Conservation (phyloP, 345 rosid genomes). For the Eucalyptus pauciflora region DNA sequence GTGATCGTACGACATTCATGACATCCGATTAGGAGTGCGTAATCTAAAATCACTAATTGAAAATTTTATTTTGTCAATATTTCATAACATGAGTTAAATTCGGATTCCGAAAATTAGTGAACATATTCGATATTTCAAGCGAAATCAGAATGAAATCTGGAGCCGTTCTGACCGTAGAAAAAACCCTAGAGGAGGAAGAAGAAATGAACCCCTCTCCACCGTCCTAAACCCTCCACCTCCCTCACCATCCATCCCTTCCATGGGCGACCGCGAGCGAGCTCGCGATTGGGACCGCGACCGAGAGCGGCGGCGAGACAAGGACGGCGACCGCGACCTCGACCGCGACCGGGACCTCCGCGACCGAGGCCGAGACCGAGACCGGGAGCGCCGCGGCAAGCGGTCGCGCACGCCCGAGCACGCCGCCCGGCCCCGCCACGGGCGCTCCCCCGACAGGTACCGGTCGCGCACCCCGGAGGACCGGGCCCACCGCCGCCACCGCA, state of each 20-base stretch:
- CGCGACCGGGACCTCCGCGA: slow-evolving; percentile 36
- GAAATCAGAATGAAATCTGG: too few relatives aligned
- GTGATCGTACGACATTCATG: too few relatives aligned
- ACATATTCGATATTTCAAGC: too few relatives aligned
- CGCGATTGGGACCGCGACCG: slow-evolving; percentile 19
- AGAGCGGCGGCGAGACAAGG: slow-evolving; percentile 15
- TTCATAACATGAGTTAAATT: too few relatives aligned
- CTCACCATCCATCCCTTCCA: neutral
- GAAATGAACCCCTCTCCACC: neutral
- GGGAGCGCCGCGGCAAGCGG: slow-evolving; percentile 57
- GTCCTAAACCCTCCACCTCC: neutral
- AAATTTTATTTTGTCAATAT: too few relatives aligned
- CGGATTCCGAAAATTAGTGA: rapidly evolving
- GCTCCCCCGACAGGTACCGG: slow-evolving; percentile 32
- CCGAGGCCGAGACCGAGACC: slow-evolving; percentile 34
- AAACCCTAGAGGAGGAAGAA: neutral
- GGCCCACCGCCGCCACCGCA: slow-evolving; percentile 33
- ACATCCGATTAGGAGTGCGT: too few relatives aligned
- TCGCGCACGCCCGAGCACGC: slow-evolving; percentile 58
- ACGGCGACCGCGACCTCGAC: slow-evolving; percentile 26
- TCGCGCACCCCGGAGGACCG: slow-evolving; percentile 47
- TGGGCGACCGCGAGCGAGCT: slow-evolving; percentile 21
- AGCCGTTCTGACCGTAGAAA: too few relatives aligned
- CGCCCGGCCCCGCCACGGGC: slow-evolving; percentile 22
- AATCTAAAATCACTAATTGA: too few relatives aligned